Percentiles rank a stretch among this genome's conserved stretches.
phyloP scores from a whole-genome alignment of 2,329 filamentous ascomycete species.

The Blastomyces gilchristii region DNA sequence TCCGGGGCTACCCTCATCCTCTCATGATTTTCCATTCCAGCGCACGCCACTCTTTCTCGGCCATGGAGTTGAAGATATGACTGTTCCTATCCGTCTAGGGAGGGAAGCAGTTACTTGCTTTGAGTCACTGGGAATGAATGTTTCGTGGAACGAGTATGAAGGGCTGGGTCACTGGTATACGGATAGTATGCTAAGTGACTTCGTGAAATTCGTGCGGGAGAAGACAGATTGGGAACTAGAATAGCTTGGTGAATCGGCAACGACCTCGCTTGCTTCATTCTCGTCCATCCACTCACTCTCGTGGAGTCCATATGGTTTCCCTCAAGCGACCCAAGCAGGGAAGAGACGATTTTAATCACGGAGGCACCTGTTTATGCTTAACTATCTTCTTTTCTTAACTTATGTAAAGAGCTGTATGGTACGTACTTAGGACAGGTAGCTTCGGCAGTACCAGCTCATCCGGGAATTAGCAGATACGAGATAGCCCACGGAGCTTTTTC shows the following conservation, averaged over 20 bases:
- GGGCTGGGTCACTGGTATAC: slow-evolving; percentile 41
- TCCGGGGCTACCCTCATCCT: not conserved
- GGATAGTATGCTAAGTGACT: slow-evolving; percentile 31
- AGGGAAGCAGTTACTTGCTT: slow-evolving; percentile 28
- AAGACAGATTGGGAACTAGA: slow-evolving; percentile 2
- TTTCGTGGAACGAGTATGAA: slow-evolving; percentile 33
- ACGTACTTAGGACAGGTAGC: too few relatives aligned
- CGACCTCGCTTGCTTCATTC: not conserved
- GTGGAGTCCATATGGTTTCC: not conserved
- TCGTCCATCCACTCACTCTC: not conserved
- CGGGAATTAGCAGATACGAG: too few relatives aligned
- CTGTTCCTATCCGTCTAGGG: slow-evolving; percentile 33
- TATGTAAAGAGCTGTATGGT: too few relatives aligned
- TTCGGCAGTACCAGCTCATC: too few relatives aligned
- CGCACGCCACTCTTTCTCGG: slow-evolving; percentile 38
- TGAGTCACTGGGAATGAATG: slow-evolving; percentile 25
- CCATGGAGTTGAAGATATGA: slow-evolving; percentile 37
- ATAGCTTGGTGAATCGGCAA: not conserved
- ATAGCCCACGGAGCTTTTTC: too few relatives aligned
- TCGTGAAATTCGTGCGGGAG: slow-evolving; percentile 26
- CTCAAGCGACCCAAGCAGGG: not conserved
- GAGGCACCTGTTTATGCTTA: too few relatives aligned
- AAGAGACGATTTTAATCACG: not conserved
- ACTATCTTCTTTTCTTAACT: too few relatives aligned
- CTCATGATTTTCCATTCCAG: slow-evolving; percentile 5